phyloP scores from a whole-genome alignment of 306 rosid species.

The Cucurbita moschata region DNA sequence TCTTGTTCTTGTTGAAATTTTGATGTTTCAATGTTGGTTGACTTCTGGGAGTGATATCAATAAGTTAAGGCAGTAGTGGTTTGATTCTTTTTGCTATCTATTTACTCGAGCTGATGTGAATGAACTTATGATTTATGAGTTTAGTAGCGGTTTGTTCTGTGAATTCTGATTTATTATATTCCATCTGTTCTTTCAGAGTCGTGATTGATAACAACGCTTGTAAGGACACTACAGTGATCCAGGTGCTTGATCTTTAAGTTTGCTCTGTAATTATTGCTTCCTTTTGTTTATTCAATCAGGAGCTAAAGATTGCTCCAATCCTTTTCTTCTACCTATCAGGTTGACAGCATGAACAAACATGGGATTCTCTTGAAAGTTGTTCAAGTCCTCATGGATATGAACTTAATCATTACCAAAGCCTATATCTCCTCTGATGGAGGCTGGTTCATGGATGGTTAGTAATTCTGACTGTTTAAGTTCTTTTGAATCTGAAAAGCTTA shows the following conservation, averaged over 20 bases:
- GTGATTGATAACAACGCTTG: slow-evolving; percentile 76
- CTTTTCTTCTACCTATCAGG: slow-evolving; percentile 23
- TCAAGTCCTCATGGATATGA: slow-evolving; percentile 79
- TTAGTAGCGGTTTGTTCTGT: not conserved
- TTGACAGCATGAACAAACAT: slow-evolving; percentile 83
- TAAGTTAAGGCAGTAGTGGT: not conserved
- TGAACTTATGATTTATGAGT: not conserved
- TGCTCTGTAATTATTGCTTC: not conserved
- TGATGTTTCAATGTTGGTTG: not conserved
- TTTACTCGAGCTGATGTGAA: not conserved
- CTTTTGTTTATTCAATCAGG: not conserved
- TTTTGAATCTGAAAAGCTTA: not conserved
- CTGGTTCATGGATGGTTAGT: slow-evolving; percentile 95
- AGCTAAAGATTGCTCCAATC: not conserved
- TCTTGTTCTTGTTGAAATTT: not conserved
- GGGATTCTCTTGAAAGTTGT: slow-evolving; percentile 84
- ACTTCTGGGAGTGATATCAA: not conserved
- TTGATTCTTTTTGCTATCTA: not conserved
- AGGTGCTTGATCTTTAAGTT: slow-evolving; percentile 26
- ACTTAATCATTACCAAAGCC: slow-evolving; percentile 67
- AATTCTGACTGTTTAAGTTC: not conserved
- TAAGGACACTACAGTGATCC: slow-evolving; percentile 64
- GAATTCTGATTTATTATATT: not conserved
- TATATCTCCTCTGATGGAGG: slow-evolving; percentile 87
- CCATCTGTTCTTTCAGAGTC: slow-evolving; percentile 43